These are phyloP conservation scores for Pseudogymnoascus sp. DNA, from an alignment of 2,329 filamentous ascomycete genomes.

Conservation along the genomic window DNA sequence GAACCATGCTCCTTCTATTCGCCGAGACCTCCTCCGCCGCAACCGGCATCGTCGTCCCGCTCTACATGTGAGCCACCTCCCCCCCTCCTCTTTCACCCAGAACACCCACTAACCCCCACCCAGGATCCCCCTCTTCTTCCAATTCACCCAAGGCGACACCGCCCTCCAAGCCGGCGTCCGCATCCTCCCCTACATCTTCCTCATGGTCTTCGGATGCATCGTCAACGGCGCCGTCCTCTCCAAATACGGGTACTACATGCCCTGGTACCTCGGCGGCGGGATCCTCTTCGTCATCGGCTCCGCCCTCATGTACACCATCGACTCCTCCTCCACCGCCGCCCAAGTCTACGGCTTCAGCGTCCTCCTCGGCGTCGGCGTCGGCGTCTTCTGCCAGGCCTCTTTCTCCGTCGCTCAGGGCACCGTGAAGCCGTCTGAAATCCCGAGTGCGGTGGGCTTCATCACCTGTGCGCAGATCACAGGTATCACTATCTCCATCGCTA, in stretches of 20 bases:
- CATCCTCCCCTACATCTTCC: slow-evolving; percentile 32
- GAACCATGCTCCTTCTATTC: slow-evolving; percentile 31
- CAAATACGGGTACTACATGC: slow-evolving; percentile 32
- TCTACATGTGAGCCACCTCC: neutral
- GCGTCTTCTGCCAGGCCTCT: slow-evolving; percentile 29
- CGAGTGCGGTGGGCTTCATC: slow-evolving; percentile 34
- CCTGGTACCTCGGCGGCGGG: slow-evolving; percentile 33
- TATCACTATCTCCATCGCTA: slow-evolving; percentile 32
- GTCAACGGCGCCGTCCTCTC: slow-evolving; percentile 29
- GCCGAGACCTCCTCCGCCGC: slow-evolving; percentile 28
- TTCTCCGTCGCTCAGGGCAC: slow-evolving; percentile 34
- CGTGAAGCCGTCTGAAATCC: slow-evolving; percentile 27
- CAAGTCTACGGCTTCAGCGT: slow-evolving; percentile 25
- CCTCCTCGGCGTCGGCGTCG: slow-evolving; percentile 28
- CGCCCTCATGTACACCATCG: slow-evolving; percentile 24
- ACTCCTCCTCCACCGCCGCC: slow-evolving; percentile 13
- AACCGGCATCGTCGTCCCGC: slow-evolving; percentile 20
- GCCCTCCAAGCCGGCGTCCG: slow-evolving; percentile 38
- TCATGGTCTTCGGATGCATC: slow-evolving; percentile 31
- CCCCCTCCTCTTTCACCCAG: slow-evolving; percentile 15
- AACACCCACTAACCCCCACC: slow-evolving; percentile 38
- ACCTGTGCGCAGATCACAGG: slow-evolving; percentile 32
- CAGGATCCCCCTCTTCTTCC: slow-evolving; percentile 44
- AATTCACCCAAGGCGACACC: slow-evolving; percentile 41
- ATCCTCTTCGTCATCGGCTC: slow-evolving; percentile 31